phyloP scores from a whole-genome alignment of 2,329 filamentous ascomycete genomes.

The Colletotrichum sp. region DNA sequence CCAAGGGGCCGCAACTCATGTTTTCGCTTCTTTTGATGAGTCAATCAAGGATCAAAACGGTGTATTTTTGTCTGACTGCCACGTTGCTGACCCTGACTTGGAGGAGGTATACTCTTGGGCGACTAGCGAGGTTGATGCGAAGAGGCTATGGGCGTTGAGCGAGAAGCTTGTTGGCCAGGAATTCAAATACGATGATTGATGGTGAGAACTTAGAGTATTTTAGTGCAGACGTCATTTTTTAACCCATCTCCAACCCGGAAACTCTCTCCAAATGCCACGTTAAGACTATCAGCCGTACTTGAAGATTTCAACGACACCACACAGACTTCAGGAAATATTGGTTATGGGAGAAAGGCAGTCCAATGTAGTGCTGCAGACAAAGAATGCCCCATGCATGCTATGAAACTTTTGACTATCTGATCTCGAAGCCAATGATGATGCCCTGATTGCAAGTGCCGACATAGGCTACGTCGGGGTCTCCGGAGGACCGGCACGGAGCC shows the following conservation, averaged over 20 bases:
- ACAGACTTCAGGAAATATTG: no score
- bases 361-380: no score
- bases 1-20: background rate
- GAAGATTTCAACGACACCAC: no score
- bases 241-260: background rate
- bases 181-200: background rate
- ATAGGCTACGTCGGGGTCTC: fast-evolving
- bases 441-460: fast-evolving
- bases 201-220: fast-evolving
- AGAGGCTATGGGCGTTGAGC: background rate
- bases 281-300: no score
- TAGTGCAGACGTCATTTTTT: background rate
- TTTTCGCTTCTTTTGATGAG: background rate
- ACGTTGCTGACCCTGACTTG: background rate
- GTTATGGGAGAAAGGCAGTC: no score
- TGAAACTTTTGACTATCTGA: no score
- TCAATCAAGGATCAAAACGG: background rate
- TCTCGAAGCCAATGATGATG: background rate
- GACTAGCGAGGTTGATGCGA: background rate
- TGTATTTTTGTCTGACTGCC: background rate
- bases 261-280: background rate
- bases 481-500: background rate
- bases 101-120: background rate
- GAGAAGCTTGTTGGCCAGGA: background rate
- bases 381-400: no score